Evolutionary conservation across 2,329 filamentous ascomycete species (phyloP), one percentile per base, ranked within the genome.

Genomic region (Nemania sp.): DNA sequence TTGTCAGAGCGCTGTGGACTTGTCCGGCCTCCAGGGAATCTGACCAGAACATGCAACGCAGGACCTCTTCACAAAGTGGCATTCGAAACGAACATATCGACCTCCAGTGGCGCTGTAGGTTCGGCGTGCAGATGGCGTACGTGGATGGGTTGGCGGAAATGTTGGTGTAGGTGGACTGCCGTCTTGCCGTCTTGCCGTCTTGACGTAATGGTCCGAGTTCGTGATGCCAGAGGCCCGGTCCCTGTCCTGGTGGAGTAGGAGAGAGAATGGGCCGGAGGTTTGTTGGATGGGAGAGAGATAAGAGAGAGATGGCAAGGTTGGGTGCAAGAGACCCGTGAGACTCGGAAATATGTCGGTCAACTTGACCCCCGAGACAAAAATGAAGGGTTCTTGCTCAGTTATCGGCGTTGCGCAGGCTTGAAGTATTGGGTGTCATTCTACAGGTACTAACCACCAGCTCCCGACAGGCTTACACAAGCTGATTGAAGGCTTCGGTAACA

Each of bases 121-220:
- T 29, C 2, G 18, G n/a, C 15, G 20, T 42, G 45, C n/a, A 2
- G 42, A 34, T 49, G 37, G 12, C 47, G 53, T 34, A 29, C 18
- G 32, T 42, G 54, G 34, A 20, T 13, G 7, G 4, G 15, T 2
- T 43, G 32, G 37, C 20, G 35, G 34, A 52, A 17, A 42, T 37
- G 35, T 12, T 40, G 48, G 21, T 42, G 25, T 34, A 32, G 17
- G 25, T 21, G 25, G 52, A 46, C 25, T 32, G 40, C 40, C 42
- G 35, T 35, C n/a, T n/a, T n/a, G n/a, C n/a, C n/a, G n/a, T n/a
- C n/a, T 25, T 29, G 42, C 42, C 43, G 37, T 35, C 48, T 65
- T 63, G 63, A 65, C 57, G 63, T 63, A 65, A 63, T 58, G 40
- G 50, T 7, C 37, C 39, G 53, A 37, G 49, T 50, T 56, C 20